Evolutionary conservation across 345 rosid genomes (phyloP).

Genomic region (Eucalyptus pumila): DNA sequence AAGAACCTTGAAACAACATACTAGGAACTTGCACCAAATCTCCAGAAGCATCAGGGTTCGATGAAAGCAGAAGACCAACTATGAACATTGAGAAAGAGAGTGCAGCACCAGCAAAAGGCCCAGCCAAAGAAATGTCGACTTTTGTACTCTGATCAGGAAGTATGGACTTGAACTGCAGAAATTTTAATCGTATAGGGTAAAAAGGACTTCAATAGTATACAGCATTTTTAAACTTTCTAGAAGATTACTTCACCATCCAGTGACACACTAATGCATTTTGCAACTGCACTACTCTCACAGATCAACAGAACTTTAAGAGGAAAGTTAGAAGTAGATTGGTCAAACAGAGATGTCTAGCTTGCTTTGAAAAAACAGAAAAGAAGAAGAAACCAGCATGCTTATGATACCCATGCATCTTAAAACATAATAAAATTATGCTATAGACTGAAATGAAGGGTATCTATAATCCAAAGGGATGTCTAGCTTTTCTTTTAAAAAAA

Average conservation of each 20-base stretch:
- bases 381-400: background rate
- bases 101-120: constrained; percentile 90
- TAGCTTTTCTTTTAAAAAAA: background rate
- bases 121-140: constrained; percentile 86
- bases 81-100: constrained; percentile 80
- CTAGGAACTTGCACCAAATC: constrained; percentile 94
- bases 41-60: constrained; percentile 57
- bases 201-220: background rate
- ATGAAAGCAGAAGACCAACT: constrained; percentile 80
- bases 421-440: background rate
- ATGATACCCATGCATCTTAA: background rate
- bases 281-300: background rate
- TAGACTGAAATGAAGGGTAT: background rate
- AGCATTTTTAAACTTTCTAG: background rate
- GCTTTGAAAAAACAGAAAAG: background rate
- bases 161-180: constrained; percentile 79
- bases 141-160: constrained; percentile 84
- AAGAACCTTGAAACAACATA: constrained; percentile 82
- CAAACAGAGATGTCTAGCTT: background rate
- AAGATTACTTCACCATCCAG: background rate
- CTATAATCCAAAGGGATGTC: background rate
- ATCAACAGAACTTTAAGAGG: background rate
- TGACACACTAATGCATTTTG: background rate
- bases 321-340: background rate
- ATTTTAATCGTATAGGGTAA: background rate